These are phyloP conservation scores for Golubevia sp. DNA, from an alignment of 1,284 basidiomycete genomes.

Conservation along the genomic window DNA sequence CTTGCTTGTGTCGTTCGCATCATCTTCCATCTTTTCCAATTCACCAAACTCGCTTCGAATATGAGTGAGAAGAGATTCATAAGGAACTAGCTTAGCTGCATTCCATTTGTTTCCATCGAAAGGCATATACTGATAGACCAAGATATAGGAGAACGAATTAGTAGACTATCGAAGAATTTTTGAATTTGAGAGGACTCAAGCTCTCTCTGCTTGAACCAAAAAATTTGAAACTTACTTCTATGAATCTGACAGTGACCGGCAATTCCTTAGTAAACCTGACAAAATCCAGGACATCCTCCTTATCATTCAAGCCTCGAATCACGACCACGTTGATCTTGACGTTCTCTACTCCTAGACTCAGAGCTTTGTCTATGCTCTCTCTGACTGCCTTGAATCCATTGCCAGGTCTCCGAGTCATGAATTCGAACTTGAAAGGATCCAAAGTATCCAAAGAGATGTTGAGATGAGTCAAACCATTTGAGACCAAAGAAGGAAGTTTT, in stretches of 20 bases:
- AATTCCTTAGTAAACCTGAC: constrained; percentile 73
- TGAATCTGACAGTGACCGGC: constrained; percentile 77
- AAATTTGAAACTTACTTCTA: constrained; percentile 66
- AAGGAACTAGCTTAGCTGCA: constrained; percentile 73
- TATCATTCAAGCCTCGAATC: constrained; percentile 77
- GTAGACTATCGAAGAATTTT: background rate
- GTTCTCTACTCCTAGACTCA: constrained; percentile 64
- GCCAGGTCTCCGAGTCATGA: constrained; percentile 71
- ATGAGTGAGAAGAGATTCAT: constrained; percentile 26
- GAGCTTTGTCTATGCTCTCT: constrained; percentile 18
- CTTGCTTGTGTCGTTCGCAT: constrained; percentile 79
- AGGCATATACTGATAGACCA: constrained; percentile 73
- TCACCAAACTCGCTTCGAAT: constrained; percentile 22
- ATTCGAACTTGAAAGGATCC: constrained; percentile 83
- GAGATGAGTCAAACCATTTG: constrained; percentile 77
- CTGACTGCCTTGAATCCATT: constrained; percentile 19
- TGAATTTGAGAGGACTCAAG: no score
- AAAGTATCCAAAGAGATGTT: constrained; percentile 85
- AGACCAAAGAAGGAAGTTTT: constrained; percentile 71
- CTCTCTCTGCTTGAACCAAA: no score
- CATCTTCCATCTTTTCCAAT: constrained; percentile 63
- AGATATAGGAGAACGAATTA: background rate
- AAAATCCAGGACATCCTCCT: constrained; percentile 74
- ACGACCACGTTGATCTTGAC: constrained; percentile 85
- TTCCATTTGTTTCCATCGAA: constrained; percentile 84